A percentile compares a stretch with the other conserved stretches of the same genome.
These are phyloP conservation scores for Coemansia sp. DNA, from an alignment of 192 early-diverging fungal genomes.

Conservation along the genomic window DNA sequence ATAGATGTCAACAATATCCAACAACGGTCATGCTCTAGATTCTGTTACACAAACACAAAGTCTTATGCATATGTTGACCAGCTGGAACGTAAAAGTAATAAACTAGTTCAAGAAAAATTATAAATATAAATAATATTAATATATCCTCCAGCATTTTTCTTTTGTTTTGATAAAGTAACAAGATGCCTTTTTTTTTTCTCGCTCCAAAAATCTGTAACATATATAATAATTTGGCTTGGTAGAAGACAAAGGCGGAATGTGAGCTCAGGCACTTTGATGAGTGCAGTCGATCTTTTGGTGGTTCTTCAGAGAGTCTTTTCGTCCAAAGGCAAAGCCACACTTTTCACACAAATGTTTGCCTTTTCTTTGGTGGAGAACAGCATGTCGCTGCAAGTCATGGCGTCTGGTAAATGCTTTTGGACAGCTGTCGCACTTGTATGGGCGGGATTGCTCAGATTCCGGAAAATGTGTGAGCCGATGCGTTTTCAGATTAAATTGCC, in stretches of 20 bases:
- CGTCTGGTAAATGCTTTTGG: conserved; percentile 68
- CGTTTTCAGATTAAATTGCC: conserved; percentile 78
- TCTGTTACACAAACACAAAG: too few species aligned
- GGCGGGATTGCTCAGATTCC: conserved; percentile 48
- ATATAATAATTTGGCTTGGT: neutral
- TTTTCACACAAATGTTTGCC: conserved; percentile 52
- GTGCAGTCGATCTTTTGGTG: conserved; percentile 30
- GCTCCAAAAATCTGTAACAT: neutral
- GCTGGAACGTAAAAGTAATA: too few species aligned
- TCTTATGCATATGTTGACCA: too few species aligned
- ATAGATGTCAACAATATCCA: too few species aligned
- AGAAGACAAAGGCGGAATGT: neutral
- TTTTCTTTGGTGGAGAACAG: conserved; percentile 54
- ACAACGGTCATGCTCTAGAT: too few species aligned
- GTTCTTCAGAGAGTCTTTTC: conserved; percentile 52
- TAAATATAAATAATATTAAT: too few species aligned
- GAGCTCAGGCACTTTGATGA: neutral
- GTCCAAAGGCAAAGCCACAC: conserved; percentile 51
- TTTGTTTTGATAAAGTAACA: too few species aligned
- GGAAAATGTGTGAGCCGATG: conserved; percentile 72
- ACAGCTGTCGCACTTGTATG: conserved; percentile 64
- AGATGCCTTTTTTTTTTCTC: neutral
- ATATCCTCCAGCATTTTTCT: too few species aligned
- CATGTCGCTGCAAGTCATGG: conserved; percentile 75
- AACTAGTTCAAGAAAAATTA: neutral